A percentile compares a stretch with the other conserved stretches of the same genome.
These are phyloP conservation scores for Chytridium lagenaria DNA, from an alignment of 371 early-diverging fungal genomes.

Conservation along the genomic window DNA sequence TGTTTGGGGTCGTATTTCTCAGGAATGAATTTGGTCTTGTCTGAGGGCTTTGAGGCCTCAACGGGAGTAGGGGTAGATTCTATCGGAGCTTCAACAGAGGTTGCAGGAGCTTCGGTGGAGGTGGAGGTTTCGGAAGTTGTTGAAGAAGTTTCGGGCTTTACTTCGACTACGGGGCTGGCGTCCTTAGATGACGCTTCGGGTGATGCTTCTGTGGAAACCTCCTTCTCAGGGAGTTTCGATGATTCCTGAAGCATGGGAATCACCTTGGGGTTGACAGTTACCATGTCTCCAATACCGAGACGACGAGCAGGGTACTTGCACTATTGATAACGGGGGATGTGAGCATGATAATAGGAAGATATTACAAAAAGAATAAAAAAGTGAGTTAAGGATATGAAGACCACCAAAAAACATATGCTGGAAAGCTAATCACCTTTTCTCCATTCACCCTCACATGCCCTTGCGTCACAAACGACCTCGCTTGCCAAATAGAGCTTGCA, in stretches of 20 bases:
- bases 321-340: too few species aligned
- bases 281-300: conserved; percentile 88
- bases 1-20: conserved; percentile 14
- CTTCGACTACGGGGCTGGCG: not conserved
- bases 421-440: conserved; percentile 63
- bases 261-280: conserved; percentile 80
- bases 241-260: conserved; percentile 67
- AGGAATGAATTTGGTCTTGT: conserved; percentile 2
- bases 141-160: not conserved
- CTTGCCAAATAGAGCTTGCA: conserved; percentile 82
- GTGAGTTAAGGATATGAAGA: not conserved
- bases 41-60: not conserved
- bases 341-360: not conserved
- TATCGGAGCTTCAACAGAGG: too few species aligned
- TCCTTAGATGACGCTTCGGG: conserved; percentile 31
- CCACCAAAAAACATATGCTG: not conserved
- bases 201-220: not conserved
- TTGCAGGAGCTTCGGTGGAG: conserved; percentile 12
- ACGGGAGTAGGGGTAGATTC: not conserved
- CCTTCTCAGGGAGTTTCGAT: not conserved
- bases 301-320: conserved; percentile 75
- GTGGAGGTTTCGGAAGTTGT: not conserved
- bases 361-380: not conserved
- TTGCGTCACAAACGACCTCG: conserved; percentile 80
- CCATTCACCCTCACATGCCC: conserved; percentile 94